Evolutionary conservation across 192 early-diverging fungal genomes (phyloP).

Genomic region (Mortierella claussenii): DNA sequence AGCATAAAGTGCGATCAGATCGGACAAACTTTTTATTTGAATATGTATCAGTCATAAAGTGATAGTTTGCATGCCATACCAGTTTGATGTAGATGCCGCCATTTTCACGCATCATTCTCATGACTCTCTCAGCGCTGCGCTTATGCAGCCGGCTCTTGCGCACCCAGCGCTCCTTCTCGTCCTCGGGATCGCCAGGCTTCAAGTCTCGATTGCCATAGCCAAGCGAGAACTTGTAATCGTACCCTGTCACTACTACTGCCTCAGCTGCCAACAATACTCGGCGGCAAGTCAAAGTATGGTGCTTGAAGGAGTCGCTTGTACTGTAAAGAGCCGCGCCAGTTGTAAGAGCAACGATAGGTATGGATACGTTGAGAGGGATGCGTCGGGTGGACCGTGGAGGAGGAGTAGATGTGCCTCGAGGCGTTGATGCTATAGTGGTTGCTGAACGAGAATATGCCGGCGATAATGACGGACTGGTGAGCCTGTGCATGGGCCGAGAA

Average conservation of each 20-base stretch:
- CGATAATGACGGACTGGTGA: not conserved
- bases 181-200: constrained; percentile 15
- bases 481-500: not conserved
- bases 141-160: constrained; percentile 25
- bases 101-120: constrained; percentile 30
- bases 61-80: no score
- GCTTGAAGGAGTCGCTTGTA: constrained; percentile 19
- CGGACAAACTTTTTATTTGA: no score
- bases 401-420: not conserved
- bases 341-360: not conserved
- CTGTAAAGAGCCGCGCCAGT: constrained; percentile 12
- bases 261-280: constrained; percentile 20
- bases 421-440: not conserved
- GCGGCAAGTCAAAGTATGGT: constrained; percentile 2
- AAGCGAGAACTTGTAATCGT: constrained; percentile 44
- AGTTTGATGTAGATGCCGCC: constrained; percentile 42
- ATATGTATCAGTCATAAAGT: no score
- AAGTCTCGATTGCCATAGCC: constrained; percentile 28
- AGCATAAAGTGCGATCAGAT: no score
- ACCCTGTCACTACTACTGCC: constrained; percentile 31
- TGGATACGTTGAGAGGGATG: constrained; percentile 14
- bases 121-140: constrained; percentile 29
- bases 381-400: not conserved
- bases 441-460: not conserved
- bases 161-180: constrained; percentile 12